Conservation (phyloP, 345 rosid genomes). For the Populus simonii region DNA sequence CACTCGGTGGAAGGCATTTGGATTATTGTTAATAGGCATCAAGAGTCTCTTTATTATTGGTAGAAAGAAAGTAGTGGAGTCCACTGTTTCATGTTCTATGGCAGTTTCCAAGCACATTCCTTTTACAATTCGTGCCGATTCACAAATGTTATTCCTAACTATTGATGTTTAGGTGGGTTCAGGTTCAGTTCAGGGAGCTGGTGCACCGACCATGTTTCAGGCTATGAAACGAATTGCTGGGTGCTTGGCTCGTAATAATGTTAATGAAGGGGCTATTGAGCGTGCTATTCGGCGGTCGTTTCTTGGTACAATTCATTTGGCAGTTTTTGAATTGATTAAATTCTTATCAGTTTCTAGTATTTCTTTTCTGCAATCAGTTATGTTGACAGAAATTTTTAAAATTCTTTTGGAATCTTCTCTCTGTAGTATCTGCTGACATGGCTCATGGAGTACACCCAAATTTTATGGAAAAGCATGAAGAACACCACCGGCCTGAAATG, state of each 20-base stretch:
- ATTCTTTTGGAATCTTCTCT: neutral
- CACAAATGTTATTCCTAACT: constrained; percentile 5
- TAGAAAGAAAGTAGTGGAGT: neutral
- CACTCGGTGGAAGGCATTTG: no score
- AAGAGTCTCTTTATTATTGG: neutral
- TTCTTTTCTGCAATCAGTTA: neutral
- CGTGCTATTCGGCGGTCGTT: constrained; percentile 79
- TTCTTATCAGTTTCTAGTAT: neutral
- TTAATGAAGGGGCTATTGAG: constrained; percentile 57
- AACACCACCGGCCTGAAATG: constrained; percentile 85
- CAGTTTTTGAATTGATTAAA: neutral
- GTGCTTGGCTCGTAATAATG: constrained; percentile 54
- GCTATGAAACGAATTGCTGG: constrained; percentile 80
- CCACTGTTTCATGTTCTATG: neutral
- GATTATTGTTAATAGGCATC: no score
- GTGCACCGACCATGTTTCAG: constrained; percentile 92
- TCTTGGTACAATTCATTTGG: constrained; percentile 53
- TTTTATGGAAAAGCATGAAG: constrained; percentile 86
- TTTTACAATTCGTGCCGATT: neutral
- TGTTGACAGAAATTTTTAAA: neutral
- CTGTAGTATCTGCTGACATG: constrained; percentile 89
- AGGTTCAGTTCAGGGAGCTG: constrained; percentile 87
- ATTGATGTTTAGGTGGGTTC: constrained; percentile 75
- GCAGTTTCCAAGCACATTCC: neutral
- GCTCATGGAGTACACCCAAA: constrained; percentile 97